These are phyloP conservation scores for Chaetomium tenue DNA, from an alignment of 495 filamentous ascomycete genomes.

Conservation along the genomic window DNA sequence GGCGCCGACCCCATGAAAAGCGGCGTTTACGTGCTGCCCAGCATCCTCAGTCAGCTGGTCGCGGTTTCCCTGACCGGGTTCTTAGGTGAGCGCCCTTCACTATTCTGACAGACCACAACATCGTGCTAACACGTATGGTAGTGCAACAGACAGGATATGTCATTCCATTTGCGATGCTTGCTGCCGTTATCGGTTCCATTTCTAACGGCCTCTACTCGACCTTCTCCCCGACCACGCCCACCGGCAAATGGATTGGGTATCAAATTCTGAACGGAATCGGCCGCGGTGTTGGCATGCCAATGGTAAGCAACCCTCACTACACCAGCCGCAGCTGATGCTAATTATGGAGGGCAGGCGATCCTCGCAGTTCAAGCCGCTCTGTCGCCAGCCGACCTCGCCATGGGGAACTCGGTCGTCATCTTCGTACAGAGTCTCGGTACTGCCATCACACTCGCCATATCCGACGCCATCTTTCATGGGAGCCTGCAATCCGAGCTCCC, in stretches of 20 bases:
- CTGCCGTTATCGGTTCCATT: conserved; percentile 52
- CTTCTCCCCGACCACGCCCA: conserved; percentile 46
- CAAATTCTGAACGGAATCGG: conserved; percentile 66
- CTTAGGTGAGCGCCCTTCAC: conserved; percentile 34
- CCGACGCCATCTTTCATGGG: conserved; percentile 59
- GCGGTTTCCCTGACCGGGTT: conserved; percentile 55
- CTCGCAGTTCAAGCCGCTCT: conserved; percentile 55
- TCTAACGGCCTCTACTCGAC: conserved; percentile 61
- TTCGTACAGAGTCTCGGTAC: conserved; percentile 62
- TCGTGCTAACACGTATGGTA: conserved; percentile 34
- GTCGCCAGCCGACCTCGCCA: conserved; percentile 51
- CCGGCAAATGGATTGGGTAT: conserved; percentile 57
- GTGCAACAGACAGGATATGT: conserved; percentile 55
- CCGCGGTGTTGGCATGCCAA: conserved; percentile 61
- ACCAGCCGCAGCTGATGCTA: not conserved
- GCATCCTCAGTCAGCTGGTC: conserved; percentile 41
- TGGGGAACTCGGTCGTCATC: conserved; percentile 59
- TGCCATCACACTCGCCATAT: conserved; percentile 58
- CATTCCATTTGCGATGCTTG: conserved; percentile 55
- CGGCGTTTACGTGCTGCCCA: conserved; percentile 53
- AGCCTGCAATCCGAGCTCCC: conserved; percentile 47
- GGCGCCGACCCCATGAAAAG: conserved; percentile 50
- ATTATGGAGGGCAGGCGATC: conserved; percentile 39
- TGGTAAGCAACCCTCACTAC: conserved; percentile 11
- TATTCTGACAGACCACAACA: conserved; percentile 21